phyloP scores from a whole-genome alignment of 495 filamentous ascomycete species.

The Daldinia decipiens region DNA sequence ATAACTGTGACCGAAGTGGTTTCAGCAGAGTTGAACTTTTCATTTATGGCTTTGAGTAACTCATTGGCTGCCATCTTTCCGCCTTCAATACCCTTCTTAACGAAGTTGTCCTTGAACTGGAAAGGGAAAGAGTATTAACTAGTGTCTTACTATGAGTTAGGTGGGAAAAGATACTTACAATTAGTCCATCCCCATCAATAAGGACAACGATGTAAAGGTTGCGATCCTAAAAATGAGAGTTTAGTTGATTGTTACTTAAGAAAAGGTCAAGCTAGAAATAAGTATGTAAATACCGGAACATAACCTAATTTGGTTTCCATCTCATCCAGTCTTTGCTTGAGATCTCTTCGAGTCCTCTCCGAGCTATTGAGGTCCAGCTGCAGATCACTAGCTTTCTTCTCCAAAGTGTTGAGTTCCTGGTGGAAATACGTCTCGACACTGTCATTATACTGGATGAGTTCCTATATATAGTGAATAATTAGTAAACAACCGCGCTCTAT shows the following conservation, averaged over 20 bases:
- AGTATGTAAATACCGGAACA: slow-evolving; percentile 46
- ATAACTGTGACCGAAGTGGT: slow-evolving; percentile 63
- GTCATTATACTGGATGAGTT: neutral
- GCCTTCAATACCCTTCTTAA: slow-evolving; percentile 72
- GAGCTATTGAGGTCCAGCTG: slow-evolving; percentile 58
- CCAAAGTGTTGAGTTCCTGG: slow-evolving; percentile 51
- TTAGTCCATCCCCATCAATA: slow-evolving; percentile 80
- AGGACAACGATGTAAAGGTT: slow-evolving; percentile 81
- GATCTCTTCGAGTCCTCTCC: slow-evolving; percentile 42
- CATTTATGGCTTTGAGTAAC: slow-evolving; percentile 66
- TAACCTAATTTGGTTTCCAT: slow-evolving; percentile 43
- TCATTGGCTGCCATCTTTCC: slow-evolving; percentile 75
- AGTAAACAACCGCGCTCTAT: neutral
- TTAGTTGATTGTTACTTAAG: slow-evolving; percentile 36
- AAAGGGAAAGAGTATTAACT: slow-evolving; percentile 2
- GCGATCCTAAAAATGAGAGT: slow-evolving; percentile 63
- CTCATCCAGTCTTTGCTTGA: slow-evolving; percentile 56
- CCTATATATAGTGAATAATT: neutral
- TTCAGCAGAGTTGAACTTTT: slow-evolving; percentile 51
- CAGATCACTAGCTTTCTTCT: slow-evolving; percentile 48
- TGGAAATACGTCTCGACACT: slow-evolving; percentile 47
- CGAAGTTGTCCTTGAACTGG: slow-evolving; percentile 72
- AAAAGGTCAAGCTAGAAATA: slow-evolving; percentile 1
- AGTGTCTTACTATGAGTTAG: neutral
- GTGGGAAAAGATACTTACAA: slow-evolving; percentile 58